Percentiles rank a stretch among this genome's conserved stretches.
Conservation (phyloP, 306 rosid species). For the Astragalus membranaceus region DNA sequence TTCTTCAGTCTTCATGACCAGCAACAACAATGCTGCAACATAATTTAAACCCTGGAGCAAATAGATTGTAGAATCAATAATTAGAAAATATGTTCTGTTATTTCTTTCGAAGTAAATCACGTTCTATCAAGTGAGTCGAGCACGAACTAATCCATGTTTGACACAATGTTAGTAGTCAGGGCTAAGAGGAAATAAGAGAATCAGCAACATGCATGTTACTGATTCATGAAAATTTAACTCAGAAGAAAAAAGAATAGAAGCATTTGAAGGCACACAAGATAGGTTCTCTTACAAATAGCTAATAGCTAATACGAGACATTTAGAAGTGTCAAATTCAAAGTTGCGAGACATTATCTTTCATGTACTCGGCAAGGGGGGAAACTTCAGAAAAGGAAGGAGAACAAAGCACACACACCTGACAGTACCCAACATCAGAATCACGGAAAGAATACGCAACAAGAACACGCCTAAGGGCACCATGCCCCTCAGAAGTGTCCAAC, state of each 20-base stretch:
- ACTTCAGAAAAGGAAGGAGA: neutral
- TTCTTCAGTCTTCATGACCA: conserved; percentile 97
- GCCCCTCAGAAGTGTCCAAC: conserved; percentile 97
- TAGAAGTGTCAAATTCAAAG: neutral
- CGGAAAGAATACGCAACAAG: conserved; percentile 99
- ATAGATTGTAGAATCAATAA: conserved; percentile 8
- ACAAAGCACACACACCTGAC: conserved; percentile 59
- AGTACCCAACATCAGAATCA: conserved; percentile 98
- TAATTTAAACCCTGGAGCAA: conserved; percentile 86
- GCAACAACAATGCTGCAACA: conserved; percentile 90
- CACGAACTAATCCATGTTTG: neutral
- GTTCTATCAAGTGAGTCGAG: neutral
- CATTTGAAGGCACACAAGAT: neutral
- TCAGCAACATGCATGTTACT: neutral
- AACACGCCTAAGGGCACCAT: conserved; percentile 87
- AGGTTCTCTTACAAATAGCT: neutral
- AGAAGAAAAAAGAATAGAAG: neutral
- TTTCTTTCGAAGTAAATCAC: neutral
- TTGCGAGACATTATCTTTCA: neutral
- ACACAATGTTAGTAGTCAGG: neutral
- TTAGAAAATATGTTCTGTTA: conserved; percentile 9
- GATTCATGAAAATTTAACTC: neutral
- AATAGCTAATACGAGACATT: neutral
- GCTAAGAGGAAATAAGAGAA: neutral
- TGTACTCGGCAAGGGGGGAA: neutral